Percentiles rank a stretch among this genome's conserved stretches.
phyloP scores from a whole-genome alignment of 129 eudicot species.

The Erigeron canadensis region DNA sequence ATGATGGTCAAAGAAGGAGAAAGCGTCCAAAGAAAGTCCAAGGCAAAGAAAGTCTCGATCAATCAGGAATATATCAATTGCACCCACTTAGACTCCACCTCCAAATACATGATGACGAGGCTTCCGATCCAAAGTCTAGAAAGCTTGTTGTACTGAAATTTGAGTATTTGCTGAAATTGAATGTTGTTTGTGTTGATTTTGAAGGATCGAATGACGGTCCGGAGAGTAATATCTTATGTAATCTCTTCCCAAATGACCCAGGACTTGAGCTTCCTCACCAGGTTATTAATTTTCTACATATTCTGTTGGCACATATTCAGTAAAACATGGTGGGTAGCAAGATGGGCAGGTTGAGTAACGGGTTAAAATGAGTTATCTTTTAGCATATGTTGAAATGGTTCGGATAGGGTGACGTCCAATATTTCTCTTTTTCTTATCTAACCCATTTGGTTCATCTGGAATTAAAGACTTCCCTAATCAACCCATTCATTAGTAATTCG shows the following conservation, averaged over 20 bases:
- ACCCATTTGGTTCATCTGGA: not conserved
- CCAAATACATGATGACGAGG: slow-evolving; percentile 69
- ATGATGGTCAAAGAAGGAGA: slow-evolving; percentile 96
- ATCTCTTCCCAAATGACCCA: slow-evolving; percentile 86
- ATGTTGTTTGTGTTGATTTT: slow-evolving; percentile 80
- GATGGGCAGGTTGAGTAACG: not conserved
- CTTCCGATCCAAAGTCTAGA: slow-evolving; percentile 45
- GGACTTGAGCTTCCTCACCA: slow-evolving; percentile 96
- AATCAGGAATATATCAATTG: slow-evolving; percentile 67
- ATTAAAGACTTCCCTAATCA: not conserved
- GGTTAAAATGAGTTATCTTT: not conserved
- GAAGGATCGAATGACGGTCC: slow-evolving; percentile 77
- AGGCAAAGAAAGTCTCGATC: slow-evolving; percentile 72
- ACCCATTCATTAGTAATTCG: not conserved
- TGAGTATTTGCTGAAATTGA: slow-evolving; percentile 75
- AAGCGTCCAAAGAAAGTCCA: slow-evolving; percentile 82
- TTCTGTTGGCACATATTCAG: not conserved
- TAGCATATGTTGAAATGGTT: not conserved
- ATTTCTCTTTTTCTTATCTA: too few relatives aligned
- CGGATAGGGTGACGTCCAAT: not conserved
- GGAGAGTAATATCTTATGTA: slow-evolving; percentile 69
- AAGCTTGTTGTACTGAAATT: slow-evolving; percentile 75
- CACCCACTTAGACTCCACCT: slow-evolving; percentile 80
- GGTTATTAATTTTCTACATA: slow-evolving; percentile 40
- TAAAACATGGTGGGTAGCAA: not conserved